A percentile compares a stretch with the other conserved stretches of the same genome.
These are phyloP conservation scores for Blastobotrys indianensis DNA, from an alignment of 1,139 yeast species.

Conservation along the genomic window DNA sequence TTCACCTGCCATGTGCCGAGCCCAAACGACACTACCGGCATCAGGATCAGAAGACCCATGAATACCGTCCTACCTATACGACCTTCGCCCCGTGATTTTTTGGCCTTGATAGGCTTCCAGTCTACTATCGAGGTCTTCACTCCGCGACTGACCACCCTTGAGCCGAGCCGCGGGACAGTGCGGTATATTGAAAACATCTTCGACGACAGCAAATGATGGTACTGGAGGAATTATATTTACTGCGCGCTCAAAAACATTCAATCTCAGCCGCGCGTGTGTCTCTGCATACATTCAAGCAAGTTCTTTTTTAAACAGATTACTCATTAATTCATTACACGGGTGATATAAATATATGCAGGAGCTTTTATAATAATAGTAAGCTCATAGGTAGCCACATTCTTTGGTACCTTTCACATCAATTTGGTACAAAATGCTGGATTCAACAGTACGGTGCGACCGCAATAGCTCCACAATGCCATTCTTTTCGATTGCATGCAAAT, in stretches of 20 bases:
- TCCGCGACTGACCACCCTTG: neutral
- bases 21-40: slow-evolving; percentile 83
- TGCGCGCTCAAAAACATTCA: no score
- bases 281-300: no score
- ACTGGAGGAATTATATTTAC: no score
- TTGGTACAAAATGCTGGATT: neutral
- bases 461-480: neutral
- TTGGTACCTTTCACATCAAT: neutral
- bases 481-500: neutral
- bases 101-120: slow-evolving; percentile 71
- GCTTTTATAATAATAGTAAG: no score
- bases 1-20: slow-evolving; percentile 93
- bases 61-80: slow-evolving; percentile 37
- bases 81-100: slow-evolving; percentile 42
- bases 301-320: no score
- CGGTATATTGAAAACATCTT: no score
- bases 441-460: slow-evolving; percentile 2
- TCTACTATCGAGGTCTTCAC: slow-evolving; percentile 61
- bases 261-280: no score
- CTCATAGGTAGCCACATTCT: neutral
- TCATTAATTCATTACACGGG: no score
- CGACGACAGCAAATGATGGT: no score
- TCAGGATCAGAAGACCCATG: slow-evolving; percentile 45
- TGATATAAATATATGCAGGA: no score
- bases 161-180: no score